Conservation (phyloP, 768 basidiomycete species). For the Tremella mesenterica region DNA sequence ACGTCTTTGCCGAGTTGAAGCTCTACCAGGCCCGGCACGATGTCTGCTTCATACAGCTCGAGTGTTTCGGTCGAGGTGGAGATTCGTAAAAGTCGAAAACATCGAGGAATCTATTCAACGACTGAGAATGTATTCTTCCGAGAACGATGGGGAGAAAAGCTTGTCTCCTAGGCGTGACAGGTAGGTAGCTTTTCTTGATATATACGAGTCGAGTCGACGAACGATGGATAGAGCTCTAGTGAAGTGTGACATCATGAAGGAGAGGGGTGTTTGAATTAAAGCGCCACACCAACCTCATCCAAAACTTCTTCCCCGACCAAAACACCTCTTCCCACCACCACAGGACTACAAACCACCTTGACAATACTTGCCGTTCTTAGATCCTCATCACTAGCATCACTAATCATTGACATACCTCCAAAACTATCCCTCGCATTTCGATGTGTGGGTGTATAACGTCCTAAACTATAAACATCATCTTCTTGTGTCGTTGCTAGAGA, state of each 20-base stretch:
- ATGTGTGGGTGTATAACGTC: neutral
- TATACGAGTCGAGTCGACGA: too few species aligned
- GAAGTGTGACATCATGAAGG: neutral
- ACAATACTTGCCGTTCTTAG: slow-evolving; percentile 31
- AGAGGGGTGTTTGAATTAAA: neutral
- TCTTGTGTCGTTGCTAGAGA: neutral
- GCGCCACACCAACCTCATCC: slow-evolving; percentile 11
- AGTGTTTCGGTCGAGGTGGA: too few species aligned
- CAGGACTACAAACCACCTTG: slow-evolving; percentile 4
- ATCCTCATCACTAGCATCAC: slow-evolving; percentile 38
- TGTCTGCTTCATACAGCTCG: too few species aligned
- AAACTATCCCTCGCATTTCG: neutral
- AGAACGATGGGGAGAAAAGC: too few species aligned
- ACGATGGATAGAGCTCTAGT: too few species aligned
- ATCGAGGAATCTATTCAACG: too few species aligned
- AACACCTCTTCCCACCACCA: slow-evolving; percentile 3
- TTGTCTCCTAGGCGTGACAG: too few species aligned
- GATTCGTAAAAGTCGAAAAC: too few species aligned
- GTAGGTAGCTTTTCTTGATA: too few species aligned
- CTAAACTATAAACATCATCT: neutral
- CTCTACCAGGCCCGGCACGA: too few species aligned
- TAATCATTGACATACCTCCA: slow-evolving; percentile 3
- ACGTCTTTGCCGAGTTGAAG: too few species aligned
- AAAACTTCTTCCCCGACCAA: slow-evolving; percentile 4
- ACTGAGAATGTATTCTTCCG: too few species aligned